Percentiles rank a stretch among this genome's conserved stretches.
Evolutionary conservation across 495 filamentous ascomycete species (phyloP).

Genomic region (Filosporella fistucella): DNA sequence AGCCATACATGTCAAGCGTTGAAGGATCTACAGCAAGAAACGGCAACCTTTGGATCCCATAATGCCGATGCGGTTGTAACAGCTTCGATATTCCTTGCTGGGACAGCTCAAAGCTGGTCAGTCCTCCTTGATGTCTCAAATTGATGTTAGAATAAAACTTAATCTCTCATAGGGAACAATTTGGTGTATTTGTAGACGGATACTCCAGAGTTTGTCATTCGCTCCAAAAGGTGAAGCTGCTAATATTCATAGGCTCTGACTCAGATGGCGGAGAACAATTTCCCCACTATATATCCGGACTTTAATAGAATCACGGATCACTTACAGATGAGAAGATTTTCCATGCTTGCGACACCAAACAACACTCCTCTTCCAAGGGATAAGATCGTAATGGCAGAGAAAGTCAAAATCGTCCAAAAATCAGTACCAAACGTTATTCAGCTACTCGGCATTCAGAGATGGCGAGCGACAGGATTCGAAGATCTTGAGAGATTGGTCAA

Average conservation of each 20-base stretch:
- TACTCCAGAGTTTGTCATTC: constrained; percentile 5
- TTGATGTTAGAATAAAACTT: not conserved
- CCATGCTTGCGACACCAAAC: not conserved
- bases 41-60: not conserved
- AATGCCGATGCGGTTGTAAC: constrained; percentile 12
- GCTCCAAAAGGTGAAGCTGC: not conserved
- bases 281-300: constrained; percentile 3
- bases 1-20: not conserved
- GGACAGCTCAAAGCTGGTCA: constrained; percentile 4
- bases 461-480: constrained; percentile 5
- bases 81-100: constrained; percentile 9
- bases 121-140: not conserved
- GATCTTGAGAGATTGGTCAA: not conserved
- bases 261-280: constrained; percentile 1
- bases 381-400: not conserved
- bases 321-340: constrained; percentile 3
- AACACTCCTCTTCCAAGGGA: not conserved
- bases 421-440: not conserved
- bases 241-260: constrained; percentile 6
- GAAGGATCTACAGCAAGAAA: constrained; percentile 8
- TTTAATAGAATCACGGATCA: not conserved
- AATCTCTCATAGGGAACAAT: constrained; percentile 5
- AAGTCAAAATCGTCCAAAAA: not conserved
- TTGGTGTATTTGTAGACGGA: constrained; percentile 11
- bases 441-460: not conserved